Base-by-base conservation (phyloP, 352 stramenopile species). In the Globisporangium polare region DNA sequence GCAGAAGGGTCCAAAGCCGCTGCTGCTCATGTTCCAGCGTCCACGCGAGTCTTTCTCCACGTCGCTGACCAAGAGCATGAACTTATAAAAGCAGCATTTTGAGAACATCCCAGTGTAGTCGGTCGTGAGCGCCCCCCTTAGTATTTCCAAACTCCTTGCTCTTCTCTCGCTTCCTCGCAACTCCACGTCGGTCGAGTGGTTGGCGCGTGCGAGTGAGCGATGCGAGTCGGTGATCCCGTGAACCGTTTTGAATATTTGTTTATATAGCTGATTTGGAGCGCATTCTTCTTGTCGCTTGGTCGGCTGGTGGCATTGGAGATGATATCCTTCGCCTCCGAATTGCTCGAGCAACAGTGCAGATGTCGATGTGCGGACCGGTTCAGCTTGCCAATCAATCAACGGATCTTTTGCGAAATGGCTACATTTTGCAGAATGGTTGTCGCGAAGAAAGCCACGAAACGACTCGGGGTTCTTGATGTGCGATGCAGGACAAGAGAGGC, bases 21-120 rank as follows among this genome's bases (percentile, higher is more conserved):
- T 95, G 49, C 56, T 95, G 58, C 72, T 95, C 37, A 95, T 93
- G 80, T 95, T 95, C 65, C 83, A 94, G 64, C 78, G 84, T 47
- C 83, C 83, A 27, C 72, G 75, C 20, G 35, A 69, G 8, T 87
- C 75, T 4, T 63, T 56, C 26, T 61, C 60, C 15, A 59, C 67
- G 15, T 68, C 67, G 18, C 43, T 69, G 22, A 69, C 65, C 42
- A 74, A 70, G 60, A 76, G 66, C 58, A 72, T 76, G 47, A 67
- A 67, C 39, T 47, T 67, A 41, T 63, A 43, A 67, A 39, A 22
- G 24, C 29, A 56, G 10, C 27, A 39, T 39, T 39, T 53, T 53
- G 26, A 53, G 20, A 18, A 61, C 22, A 27, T 35, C 26, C 12
- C n/a, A 60, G 24, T 51, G 27, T 60, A 52, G 53, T 60, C 3